Percentiles rank a stretch among this genome's conserved stretches.
Conservation (phyloP, 2,329 filamentous ascomycete genomes). For the Claviceps sp. region DNA sequence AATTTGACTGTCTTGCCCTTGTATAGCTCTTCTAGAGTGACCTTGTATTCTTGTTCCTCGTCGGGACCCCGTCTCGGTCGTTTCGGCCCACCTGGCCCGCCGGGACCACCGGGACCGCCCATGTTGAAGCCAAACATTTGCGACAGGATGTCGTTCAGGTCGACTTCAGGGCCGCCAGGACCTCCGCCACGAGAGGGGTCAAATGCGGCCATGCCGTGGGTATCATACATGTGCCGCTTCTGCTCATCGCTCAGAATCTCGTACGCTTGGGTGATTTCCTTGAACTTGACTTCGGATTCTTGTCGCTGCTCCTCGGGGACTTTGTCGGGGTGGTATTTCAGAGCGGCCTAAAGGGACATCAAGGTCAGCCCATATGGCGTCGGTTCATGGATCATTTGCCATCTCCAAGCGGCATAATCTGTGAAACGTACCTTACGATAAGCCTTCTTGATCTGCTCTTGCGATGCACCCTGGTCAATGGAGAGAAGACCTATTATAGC, state of each 20-base stretch:
- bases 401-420: no score
- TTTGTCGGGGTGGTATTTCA: conserved; percentile 90
- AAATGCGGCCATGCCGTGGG: conserved; percentile 91
- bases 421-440: conserved; percentile 69
- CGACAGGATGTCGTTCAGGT: conserved; percentile 82
- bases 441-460: conserved; percentile 83
- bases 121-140: conserved; percentile 82
- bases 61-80: conserved; percentile 60
- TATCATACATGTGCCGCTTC: conserved; percentile 83
- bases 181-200: conserved; percentile 59
- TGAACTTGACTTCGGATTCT: conserved; percentile 85
- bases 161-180: conserved; percentile 54
- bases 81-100: conserved; percentile 40
- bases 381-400: no score
- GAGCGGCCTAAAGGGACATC: conserved; percentile 49
- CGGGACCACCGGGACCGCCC: conserved; percentile 28
- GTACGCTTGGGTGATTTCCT: conserved; percentile 84
- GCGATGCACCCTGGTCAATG: conserved; percentile 56
- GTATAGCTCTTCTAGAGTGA: conserved; percentile 88
- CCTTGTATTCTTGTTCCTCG: conserved; percentile 83
- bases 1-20: conserved; percentile 98
- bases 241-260: conserved; percentile 96
- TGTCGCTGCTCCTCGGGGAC: conserved; percentile 74
- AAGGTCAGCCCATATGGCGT: not conserved
- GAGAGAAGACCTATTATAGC: conserved; percentile 56